Percentiles rank a stretch among this genome's conserved stretches.
Conservation (phyloP, 306 rosid species). For the Dalbergia cochinchinensis region DNA sequence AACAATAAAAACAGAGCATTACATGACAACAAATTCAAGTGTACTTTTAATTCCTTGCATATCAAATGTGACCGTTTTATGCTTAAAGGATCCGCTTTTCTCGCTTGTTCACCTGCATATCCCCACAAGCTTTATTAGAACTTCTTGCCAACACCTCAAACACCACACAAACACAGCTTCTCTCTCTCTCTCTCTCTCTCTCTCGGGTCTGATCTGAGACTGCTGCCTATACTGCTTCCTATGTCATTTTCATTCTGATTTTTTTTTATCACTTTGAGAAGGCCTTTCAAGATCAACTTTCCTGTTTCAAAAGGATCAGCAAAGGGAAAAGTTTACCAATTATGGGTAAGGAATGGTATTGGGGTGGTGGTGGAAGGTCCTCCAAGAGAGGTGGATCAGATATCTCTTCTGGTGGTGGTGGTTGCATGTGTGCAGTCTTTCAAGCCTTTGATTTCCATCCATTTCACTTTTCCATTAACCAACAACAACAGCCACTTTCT, state of each 20-base stretch:
- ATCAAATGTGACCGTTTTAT: slow-evolving; percentile 59
- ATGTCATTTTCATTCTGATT: slow-evolving; percentile 63
- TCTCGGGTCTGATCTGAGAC: slow-evolving; percentile 11
- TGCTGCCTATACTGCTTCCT: slow-evolving; percentile 4
- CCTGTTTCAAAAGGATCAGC: slow-evolving; percentile 23
- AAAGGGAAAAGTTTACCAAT: slow-evolving; percentile 32
- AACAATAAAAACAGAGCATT: not conserved
- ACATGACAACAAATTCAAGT: slow-evolving; percentile 33
- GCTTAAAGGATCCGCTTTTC: slow-evolving; percentile 81
- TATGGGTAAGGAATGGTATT: slow-evolving; percentile 80
- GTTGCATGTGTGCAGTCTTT: slow-evolving; percentile 90
- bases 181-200: slow-evolving; percentile 5
- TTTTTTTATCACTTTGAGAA: slow-evolving; percentile 39
- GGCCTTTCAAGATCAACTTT: slow-evolving; percentile 25
- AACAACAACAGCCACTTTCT: slow-evolving; percentile 44
- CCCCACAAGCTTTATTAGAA: slow-evolving; percentile 36
- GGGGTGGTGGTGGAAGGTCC: slow-evolving; percentile 55
- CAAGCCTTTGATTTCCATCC: slow-evolving; percentile 91
- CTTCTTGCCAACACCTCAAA: slow-evolving; percentile 39
- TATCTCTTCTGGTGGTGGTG: slow-evolving; percentile 49
- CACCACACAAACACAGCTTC: slow-evolving; percentile 16
- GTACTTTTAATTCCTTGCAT: slow-evolving; percentile 70
- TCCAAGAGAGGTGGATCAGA: slow-evolving; percentile 56
- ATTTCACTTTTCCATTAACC: slow-evolving; percentile 57
- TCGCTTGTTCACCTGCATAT: slow-evolving; percentile 59